These are phyloP conservation scores for Candida dendrica DNA, from an alignment of 805 yeast genomes.

Conservation along the genomic window DNA sequence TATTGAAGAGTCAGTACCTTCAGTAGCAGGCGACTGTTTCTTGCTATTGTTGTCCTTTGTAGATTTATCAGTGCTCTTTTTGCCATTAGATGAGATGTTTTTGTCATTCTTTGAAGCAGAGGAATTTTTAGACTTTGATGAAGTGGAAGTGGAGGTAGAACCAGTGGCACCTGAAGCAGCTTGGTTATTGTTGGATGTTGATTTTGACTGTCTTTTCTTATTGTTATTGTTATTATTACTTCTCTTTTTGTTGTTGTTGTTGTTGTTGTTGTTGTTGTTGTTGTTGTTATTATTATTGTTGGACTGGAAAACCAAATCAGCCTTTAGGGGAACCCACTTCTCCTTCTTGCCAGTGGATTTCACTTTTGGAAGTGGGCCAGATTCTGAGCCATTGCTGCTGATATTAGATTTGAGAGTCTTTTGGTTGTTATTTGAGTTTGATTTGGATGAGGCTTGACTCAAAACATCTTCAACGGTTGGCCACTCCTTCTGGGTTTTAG, in stretches of 20 bases:
- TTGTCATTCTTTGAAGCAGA: not conserved
- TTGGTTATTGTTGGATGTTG: not conserved
- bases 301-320: constrained; percentile 35
- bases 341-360: constrained; percentile 32
- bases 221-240: constrained; percentile 2
- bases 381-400: not conserved
- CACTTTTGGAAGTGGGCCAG: constrained; percentile 1
- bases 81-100: not conserved
- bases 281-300: constrained; percentile 4
- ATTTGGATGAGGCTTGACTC: not conserved
- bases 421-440: constrained; percentile 3
- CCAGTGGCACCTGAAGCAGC: too few relatives aligned
- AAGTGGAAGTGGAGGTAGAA: too few relatives aligned
- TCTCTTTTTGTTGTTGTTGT: not conserved
- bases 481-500: constrained; percentile 11
- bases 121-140: too few relatives aligned
- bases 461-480: constrained; percentile 9
- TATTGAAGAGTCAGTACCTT: not conserved
- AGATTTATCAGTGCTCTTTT: not conserved
- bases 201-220: not conserved
- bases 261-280: constrained; percentile 2
- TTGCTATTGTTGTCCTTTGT: not conserved
- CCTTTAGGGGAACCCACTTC: constrained; percentile 65
- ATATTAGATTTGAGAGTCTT: not conserved
- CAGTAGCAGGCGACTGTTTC: not conserved